phyloP scores from a whole-genome alignment of 805 yeast species.

The Sugiyamaella lignohabitans region DNA sequence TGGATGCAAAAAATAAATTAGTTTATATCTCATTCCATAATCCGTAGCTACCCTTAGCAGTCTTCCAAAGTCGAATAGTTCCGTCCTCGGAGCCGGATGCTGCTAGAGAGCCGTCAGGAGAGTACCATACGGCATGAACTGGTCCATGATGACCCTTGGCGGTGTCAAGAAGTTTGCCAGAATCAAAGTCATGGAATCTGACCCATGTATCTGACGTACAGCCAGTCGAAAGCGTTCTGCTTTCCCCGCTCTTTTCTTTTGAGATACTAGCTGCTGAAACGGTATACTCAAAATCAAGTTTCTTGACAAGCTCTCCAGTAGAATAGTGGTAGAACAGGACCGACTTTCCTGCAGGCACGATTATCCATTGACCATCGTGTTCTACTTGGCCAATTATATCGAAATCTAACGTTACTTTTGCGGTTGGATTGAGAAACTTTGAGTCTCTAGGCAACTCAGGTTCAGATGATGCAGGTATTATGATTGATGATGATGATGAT shows the following conservation, averaged over 20 bases:
- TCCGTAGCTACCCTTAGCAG: constrained; percentile 33
- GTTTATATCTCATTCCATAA: constrained; percentile 23
- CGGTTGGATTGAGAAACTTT: too few relatives aligned
- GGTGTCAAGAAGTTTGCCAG: constrained; percentile 84
- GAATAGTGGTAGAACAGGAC: constrained; percentile 19
- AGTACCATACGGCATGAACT: constrained; percentile 78
- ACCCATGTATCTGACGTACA: constrained; percentile 29
- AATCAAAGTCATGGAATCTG: constrained; percentile 38
- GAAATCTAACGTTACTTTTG: background rate
- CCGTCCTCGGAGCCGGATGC: constrained; percentile 98
- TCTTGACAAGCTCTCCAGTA: constrained; percentile 17
- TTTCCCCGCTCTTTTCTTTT: constrained; percentile 8
- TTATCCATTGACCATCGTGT: constrained; percentile 17
- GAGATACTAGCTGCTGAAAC: constrained; percentile 26
- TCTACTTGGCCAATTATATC: constrained; percentile 23
- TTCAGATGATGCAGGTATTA: background rate
- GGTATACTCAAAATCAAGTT: constrained; percentile 21
- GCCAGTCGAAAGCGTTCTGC: constrained; percentile 25
- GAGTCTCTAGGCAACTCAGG: too few relatives aligned
- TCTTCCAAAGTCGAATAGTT: constrained; percentile 90
- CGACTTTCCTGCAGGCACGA: constrained; percentile 23
- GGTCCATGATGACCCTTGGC: constrained; percentile 96
- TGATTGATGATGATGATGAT: too few relatives aligned
- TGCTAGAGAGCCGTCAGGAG: constrained; percentile 65
- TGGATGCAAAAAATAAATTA: too few relatives aligned